Evolutionary conservation across 768 basidiomycete species (phyloP).

Genomic region (Punctularia strigosozonata): DNA sequence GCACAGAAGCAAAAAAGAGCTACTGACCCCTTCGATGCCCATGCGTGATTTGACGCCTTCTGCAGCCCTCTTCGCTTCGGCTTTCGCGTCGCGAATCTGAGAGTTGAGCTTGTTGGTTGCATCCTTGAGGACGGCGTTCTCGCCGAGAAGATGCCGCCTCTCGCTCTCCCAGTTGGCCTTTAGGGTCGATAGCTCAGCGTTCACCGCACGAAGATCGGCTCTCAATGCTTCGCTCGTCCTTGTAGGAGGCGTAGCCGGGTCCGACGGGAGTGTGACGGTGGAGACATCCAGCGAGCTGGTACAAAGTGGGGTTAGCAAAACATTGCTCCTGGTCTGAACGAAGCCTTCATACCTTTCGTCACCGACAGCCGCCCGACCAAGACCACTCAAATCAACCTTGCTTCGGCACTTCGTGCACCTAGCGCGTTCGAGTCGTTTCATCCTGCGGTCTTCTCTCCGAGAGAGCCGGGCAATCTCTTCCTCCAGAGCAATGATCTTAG

Average conservation of each 20-base stretch:
- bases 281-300: conserved; percentile 44
- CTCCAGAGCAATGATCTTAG: conserved; percentile 43
- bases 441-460: conserved; percentile 59
- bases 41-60: conserved; percentile 40
- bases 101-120: conserved; percentile 53
- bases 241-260: conserved; percentile 60
- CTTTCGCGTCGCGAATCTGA: conserved; percentile 46
- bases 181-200: conserved; percentile 49
- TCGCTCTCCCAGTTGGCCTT: conserved; percentile 65
- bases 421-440: conserved; percentile 44
- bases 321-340: neutral
- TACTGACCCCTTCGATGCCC: conserved; percentile 45
- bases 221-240: conserved; percentile 55
- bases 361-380: conserved; percentile 26
- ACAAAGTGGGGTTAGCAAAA: no score
- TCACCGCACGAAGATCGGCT: conserved; percentile 47
- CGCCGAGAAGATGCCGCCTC: conserved; percentile 46
- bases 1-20: no score
- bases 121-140: conserved; percentile 65
- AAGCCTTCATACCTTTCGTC: conserved; percentile 48
- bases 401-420: conserved; percentile 61
- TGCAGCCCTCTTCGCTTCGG: conserved; percentile 39
- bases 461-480: conserved; percentile 56
- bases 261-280: conserved; percentile 30
- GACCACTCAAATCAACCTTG: conserved; percentile 40